These are phyloP conservation scores for Aegilops bicornis DNA, from an alignment of 176 grass and related monocot species.

Conservation along the genomic window DNA sequence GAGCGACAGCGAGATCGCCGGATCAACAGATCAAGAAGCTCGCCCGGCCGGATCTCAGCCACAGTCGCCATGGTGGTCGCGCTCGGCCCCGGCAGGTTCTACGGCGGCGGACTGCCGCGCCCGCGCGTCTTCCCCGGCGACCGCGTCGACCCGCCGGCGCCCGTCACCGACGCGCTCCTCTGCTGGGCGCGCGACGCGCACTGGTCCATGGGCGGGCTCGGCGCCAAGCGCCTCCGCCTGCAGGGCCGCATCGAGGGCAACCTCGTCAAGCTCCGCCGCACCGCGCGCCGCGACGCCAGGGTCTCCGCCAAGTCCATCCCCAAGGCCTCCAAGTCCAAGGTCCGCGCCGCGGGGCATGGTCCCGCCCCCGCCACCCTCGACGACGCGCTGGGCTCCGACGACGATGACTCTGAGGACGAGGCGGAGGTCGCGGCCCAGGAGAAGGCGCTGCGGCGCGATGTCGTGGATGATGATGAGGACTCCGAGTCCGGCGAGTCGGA, in stretches of 20 bases:
- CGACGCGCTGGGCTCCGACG: conserved; percentile 35
- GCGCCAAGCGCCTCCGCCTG: conserved; percentile 64
- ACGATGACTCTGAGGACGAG: not conserved
- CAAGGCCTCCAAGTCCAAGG: not conserved
- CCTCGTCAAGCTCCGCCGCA: conserved; percentile 71
- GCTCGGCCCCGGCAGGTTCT: conserved; percentile 68
- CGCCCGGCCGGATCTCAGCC: not conserved
- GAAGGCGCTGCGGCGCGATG: not conserved
- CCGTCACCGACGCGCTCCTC: conserved; percentile 70
- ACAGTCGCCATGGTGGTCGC: conserved; percentile 63
- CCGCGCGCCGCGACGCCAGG: conserved; percentile 25
- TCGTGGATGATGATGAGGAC: conserved; percentile 20
- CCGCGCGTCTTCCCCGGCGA: conserved; percentile 70
- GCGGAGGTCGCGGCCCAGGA: conserved; percentile 40
- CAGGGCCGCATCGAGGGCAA: conserved; percentile 90
- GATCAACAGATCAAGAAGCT: not conserved
- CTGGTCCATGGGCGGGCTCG: conserved; percentile 92
- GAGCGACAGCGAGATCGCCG: not conserved
- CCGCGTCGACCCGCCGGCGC: conserved; percentile 59
- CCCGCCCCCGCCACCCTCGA: not conserved
- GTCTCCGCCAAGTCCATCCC: not conserved
- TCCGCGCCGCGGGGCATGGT: conserved; percentile 24
- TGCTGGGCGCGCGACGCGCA: conserved; percentile 78
- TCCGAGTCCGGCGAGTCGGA: conserved; percentile 20
- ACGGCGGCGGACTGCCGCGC: conserved; percentile 70